Base-by-base conservation (phyloP, 192 early-diverging fungal species). In the Coemansia sp. region DNA sequence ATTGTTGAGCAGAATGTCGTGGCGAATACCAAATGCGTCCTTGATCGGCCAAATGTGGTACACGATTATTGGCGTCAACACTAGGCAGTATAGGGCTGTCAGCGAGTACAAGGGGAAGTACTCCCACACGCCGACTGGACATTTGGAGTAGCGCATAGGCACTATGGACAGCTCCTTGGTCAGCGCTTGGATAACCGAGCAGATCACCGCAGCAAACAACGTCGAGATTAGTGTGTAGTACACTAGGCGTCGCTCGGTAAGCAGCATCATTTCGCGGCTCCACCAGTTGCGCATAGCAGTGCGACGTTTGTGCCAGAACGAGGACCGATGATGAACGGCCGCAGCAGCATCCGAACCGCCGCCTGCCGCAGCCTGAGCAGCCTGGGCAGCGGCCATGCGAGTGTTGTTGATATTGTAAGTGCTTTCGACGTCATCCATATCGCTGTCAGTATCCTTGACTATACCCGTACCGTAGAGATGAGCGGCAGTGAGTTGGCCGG, bases 41-140 rank as follows among this genome's bases (percentile, higher is more conserved):
- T 77, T 73, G 66, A 85, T 80, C 4, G 78, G 78, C 83, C 83
- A 85, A 36, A 80, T 76, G 34, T 76, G 71, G 73, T 78, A 85
- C 8, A 77, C 74, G 23, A 85, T 80, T n/a, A 81, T 44, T 0
- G 83, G 83, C 5, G 78, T 77, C 25, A 85, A 58, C 12, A 85
- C 19, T 11, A 85, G 21, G 44, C 74, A 80, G 75, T 80, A 80
- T 6, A 85, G 1, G 39, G 78, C 83, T 5, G 66, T 73, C 45
- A 80, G 60, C 29, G 75, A 75, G 55, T 80, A 80, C 10, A 85
- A 63, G 27, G 83, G 78, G 31, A 77, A 85, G 65, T 85, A 85
- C 68, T 85, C 83, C 83, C 78, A 85, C 10, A 80, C 78, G 58
- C 77, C 78, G 3, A 81, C 77, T 4, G 83, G 69, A 39, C 83